Percentiles rank a stretch among this genome's conserved stretches.
Evolutionary conservation across 495 filamentous ascomycete genomes (phyloP).

Genomic region (Podospora conica): DNA sequence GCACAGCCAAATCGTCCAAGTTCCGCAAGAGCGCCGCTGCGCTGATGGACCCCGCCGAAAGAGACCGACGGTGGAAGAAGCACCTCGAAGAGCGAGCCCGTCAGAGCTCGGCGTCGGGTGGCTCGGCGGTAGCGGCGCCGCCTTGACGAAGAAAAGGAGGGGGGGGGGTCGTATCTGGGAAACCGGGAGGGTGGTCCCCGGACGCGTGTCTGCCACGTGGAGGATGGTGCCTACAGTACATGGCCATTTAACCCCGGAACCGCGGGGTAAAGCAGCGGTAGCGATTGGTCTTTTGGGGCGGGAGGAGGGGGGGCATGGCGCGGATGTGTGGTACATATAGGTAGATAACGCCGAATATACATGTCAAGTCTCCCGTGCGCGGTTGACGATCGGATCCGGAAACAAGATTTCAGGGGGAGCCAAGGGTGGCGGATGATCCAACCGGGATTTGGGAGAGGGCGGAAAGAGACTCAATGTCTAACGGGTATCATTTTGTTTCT

Average conservation of each 20-base stretch:
- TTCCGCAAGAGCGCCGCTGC: background rate
- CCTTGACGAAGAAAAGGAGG: background rate
- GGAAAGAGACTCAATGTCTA: background rate
- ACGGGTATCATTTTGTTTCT: background rate
- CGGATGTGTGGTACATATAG: background rate
- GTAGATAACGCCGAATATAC: background rate
- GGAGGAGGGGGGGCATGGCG: no score
- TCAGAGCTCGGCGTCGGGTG: background rate
- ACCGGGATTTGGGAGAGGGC: background rate
- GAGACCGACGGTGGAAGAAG: background rate
- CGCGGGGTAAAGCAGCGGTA: background rate
- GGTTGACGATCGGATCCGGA: background rate
- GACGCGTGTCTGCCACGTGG: background rate
- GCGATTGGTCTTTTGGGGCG: background rate
- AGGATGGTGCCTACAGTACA: no score
- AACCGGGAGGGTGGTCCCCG: background rate
- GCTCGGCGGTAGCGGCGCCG: background rate
- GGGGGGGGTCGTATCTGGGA: background rate
- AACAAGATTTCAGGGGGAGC: background rate
- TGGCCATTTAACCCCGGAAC: background rate
- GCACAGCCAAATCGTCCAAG: background rate
- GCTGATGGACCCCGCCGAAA: background rate
- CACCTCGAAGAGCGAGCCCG: background rate
- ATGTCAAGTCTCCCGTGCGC: background rate
- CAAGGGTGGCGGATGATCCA: background rate